Percentiles rank a stretch among this genome's conserved stretches.
Conservation (phyloP, 495 filamentous ascomycete species). For the Neurospora pannonica region DNA sequence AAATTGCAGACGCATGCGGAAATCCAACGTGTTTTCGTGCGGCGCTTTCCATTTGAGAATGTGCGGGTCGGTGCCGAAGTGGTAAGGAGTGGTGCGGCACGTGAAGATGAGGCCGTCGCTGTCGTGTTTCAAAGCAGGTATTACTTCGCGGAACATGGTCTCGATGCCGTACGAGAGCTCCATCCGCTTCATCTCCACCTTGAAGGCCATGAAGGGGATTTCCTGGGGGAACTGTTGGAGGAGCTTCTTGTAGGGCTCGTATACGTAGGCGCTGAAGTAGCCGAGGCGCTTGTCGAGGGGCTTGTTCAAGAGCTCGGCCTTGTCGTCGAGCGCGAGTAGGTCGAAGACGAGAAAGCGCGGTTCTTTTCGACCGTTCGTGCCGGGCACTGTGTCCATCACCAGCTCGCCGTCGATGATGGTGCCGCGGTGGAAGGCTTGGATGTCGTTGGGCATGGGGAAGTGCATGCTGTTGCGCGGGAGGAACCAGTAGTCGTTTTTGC, state of each 20-base stretch:
- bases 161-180: slow-evolving; percentile 81
- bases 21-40: slow-evolving; percentile 88
- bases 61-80: slow-evolving; percentile 79
- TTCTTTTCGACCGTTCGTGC: slow-evolving; percentile 45
- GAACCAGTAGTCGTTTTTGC: slow-evolving; percentile 91
- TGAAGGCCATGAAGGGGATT: slow-evolving; percentile 61
- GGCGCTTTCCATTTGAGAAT: slow-evolving; percentile 97
- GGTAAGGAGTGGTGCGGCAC: slow-evolving; percentile 74
- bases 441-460: slow-evolving; percentile 62
- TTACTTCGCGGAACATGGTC: slow-evolving; percentile 78
- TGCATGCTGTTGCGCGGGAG: slow-evolving; percentile 57
- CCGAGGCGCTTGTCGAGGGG: slow-evolving; percentile 79
- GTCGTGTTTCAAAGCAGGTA: slow-evolving; percentile 77
- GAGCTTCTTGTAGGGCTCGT: slow-evolving; percentile 67
- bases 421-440: slow-evolving; percentile 58
- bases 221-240: slow-evolving; percentile 62
- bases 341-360: slow-evolving; percentile 89
- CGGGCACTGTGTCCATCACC: slow-evolving; percentile 60
- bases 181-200: slow-evolving; percentile 75
- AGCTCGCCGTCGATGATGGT: slow-evolving; percentile 92
- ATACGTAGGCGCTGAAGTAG: slow-evolving; percentile 70
- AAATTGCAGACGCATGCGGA: slow-evolving; percentile 68
- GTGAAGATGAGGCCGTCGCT: slow-evolving; percentile 98
- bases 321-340: slow-evolving; percentile 72
- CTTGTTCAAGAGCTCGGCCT: slow-evolving; percentile 60